Conservation (phyloP, 805 yeast genomes). For the Suhomyces kilbournensis region DNA sequence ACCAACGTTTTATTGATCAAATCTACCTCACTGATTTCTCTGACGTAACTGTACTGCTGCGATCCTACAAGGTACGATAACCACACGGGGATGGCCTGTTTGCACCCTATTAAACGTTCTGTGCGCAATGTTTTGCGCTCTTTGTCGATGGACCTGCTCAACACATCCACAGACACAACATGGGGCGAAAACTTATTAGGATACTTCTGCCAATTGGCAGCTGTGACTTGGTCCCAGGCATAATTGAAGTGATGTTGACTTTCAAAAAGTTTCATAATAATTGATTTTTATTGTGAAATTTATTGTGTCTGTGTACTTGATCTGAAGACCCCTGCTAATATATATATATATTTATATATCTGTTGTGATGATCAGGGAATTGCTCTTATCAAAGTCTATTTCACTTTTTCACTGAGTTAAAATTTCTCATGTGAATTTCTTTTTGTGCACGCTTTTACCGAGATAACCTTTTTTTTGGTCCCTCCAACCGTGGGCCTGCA, state of each 20-base stretch:
- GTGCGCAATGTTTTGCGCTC: conserved; percentile 53
- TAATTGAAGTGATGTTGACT: conserved; percentile 69
- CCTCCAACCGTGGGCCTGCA: background rate
- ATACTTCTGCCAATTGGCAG: conserved; percentile 95
- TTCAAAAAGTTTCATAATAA: conserved; percentile 72
- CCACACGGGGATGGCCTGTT: conserved; percentile 87
- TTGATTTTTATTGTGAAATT: too few relatives aligned
- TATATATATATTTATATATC: background rate
- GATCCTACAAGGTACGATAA: conserved; percentile 70
- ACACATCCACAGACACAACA: conserved; percentile 88
- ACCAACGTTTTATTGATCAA: conserved; percentile 58
- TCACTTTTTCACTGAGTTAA: background rate
- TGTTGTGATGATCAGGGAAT: background rate
- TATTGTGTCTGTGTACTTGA: too few relatives aligned
- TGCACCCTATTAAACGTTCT: conserved; percentile 84
- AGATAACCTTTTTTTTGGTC: background rate
- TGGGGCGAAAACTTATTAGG: conserved; percentile 94
- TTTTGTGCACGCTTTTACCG: background rate
- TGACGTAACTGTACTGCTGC: conserved; percentile 67
- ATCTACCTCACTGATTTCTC: conserved; percentile 88
- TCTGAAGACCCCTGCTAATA: background rate
- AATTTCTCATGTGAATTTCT: background rate
- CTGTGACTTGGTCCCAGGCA: conserved; percentile 91
- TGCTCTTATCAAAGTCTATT: background rate
- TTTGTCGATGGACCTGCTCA: conserved; percentile 65